A percentile compares a stretch with the other conserved stretches of the same genome.
phyloP scores from a whole-genome alignment of 1,284 basidiomycete genomes.

The Neolentinus lepideus region DNA sequence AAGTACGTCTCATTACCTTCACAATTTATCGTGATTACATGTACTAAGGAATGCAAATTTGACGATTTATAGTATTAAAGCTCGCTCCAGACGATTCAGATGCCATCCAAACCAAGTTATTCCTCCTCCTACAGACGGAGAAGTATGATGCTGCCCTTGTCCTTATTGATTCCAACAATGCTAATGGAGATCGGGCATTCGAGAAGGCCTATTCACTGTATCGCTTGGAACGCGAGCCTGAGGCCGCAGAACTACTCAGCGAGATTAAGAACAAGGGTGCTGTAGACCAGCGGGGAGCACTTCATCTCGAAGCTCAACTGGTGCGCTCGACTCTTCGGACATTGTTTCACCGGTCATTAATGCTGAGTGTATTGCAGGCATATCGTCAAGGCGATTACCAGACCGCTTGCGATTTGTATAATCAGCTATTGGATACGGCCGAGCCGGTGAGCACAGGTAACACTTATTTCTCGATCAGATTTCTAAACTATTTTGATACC shows the following conservation, averaged over 20 bases:
- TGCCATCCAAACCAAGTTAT: slow-evolving; percentile 75
- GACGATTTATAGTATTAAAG: slow-evolving; percentile 48
- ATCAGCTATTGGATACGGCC: slow-evolving; percentile 67
- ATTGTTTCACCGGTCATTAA: background rate
- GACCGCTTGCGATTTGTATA: slow-evolving; percentile 68
- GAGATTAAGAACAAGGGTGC: slow-evolving; percentile 37
- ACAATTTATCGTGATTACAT: slow-evolving; percentile 1
- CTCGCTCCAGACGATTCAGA: slow-evolving; percentile 63
- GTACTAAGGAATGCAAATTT: no score
- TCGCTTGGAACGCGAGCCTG: slow-evolving; percentile 65
- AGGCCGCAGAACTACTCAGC: slow-evolving; percentile 51
- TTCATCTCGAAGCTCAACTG: slow-evolving; percentile 81
- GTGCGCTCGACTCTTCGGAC: slow-evolving; percentile 34
- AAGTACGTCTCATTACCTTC: slow-evolving; percentile 41
- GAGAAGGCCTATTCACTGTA: slow-evolving; percentile 81
- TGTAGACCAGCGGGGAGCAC: slow-evolving; percentile 51
- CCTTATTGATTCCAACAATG: slow-evolving; percentile 34
- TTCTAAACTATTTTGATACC: background rate
- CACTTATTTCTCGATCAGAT: background rate
- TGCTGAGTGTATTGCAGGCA: slow-evolving; percentile 32
- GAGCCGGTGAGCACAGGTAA: slow-evolving; percentile 47
- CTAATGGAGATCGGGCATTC: slow-evolving; percentile 37
- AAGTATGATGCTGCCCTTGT: slow-evolving; percentile 57
- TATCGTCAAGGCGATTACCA: slow-evolving; percentile 77
- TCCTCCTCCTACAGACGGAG: slow-evolving; percentile 79